phyloP scores from a whole-genome alignment of 352 stramenopile species.

The Phytopythium sindhum region DNA sequence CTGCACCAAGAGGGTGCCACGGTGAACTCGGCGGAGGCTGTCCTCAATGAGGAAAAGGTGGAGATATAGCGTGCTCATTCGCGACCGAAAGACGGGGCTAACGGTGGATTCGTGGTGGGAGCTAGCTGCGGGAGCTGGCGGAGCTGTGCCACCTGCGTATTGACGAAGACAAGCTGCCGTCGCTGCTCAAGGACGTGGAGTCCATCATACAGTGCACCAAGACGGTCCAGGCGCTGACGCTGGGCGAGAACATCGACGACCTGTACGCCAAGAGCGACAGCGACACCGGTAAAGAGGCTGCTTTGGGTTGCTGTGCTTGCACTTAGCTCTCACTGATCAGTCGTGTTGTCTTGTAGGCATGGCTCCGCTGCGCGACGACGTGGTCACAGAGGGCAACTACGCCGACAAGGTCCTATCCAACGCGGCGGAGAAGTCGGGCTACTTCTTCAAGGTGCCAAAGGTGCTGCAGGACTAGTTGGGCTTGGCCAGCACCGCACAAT shows the following conservation, averaged over 20 bases:
- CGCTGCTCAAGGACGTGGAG: constrained; percentile 76
- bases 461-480: constrained; percentile 70
- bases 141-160: constrained; percentile 84
- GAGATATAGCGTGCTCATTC: constrained; percentile 1
- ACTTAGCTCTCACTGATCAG: background rate
- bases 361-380: constrained; percentile 68
- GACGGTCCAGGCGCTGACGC: constrained; percentile 78
- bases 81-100: too few relatives aligned
- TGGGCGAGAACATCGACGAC: constrained; percentile 81
- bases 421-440: constrained; percentile 67
- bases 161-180: constrained; percentile 61
- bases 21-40: constrained; percentile 35
- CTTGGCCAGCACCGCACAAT: constrained; percentile 11
- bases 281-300: constrained; percentile 30
- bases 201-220: constrained; percentile 88
- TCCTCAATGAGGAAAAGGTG: constrained; percentile 56
- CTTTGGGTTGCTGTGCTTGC: background rate
- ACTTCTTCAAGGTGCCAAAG: constrained; percentile 87
- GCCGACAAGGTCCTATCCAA: constrained; percentile 73
- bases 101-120: background rate
- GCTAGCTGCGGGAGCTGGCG: constrained; percentile 66
- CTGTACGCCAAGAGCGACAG: constrained; percentile 68
- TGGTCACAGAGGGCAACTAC: constrained; percentile 72
- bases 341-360: constrained; percentile 9
- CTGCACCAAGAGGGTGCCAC: constrained; percentile 58